Evolutionary conservation across 108 stramenopile species (phyloP), one percentile per base, ranked within the genome.

Genomic region (Skeletonema costatum): DNA sequence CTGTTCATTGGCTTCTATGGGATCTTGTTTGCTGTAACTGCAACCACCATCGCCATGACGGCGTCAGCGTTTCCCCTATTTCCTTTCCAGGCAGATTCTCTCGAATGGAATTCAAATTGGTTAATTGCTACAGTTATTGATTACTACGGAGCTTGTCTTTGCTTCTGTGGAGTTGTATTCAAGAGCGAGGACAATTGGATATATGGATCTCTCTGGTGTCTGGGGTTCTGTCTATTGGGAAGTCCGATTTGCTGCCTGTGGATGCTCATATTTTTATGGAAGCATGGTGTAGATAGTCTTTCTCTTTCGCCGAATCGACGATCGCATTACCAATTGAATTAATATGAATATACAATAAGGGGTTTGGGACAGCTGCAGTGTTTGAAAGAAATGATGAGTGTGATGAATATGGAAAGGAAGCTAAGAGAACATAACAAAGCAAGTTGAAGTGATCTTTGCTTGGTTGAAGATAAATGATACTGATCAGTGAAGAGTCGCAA

Each of bases 71-170:
- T 29, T 60, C 67, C 67, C 25, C 60, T 68, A 60, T 68, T 68
- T 19, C 67, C 67, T 16, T 59, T 68, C 59, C 56, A 68, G 11
- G 2, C 32, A 29, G 56, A 59, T 14, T 59, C 56, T 0, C 56
- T 68, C 4, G 56, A 59, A 30, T 68, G 67, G 67, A 68, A 30
- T 11, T 31, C 31, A n/a, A 60, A 59, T 31, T 68, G 67, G 67
- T 60, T 68, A 30, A 68, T 61, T 5, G 60, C 67, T 8, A 68
- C 67, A 10, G 60, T 68, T n/a, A 60, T 68, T 14, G 67, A 68
- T 61, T 68, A 68, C 67, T 68, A 68, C 67, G 67, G 67, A 16
- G 67, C 67, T 8, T 68, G 67, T 29, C 67, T 68, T 61, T 68
- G 67, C 5, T 61, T 68, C 32, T 68, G 67, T 29, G 67, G 67